phyloP scores from a whole-genome alignment of 208 protist genomes.

The Wallacemonas sp. region DNA sequence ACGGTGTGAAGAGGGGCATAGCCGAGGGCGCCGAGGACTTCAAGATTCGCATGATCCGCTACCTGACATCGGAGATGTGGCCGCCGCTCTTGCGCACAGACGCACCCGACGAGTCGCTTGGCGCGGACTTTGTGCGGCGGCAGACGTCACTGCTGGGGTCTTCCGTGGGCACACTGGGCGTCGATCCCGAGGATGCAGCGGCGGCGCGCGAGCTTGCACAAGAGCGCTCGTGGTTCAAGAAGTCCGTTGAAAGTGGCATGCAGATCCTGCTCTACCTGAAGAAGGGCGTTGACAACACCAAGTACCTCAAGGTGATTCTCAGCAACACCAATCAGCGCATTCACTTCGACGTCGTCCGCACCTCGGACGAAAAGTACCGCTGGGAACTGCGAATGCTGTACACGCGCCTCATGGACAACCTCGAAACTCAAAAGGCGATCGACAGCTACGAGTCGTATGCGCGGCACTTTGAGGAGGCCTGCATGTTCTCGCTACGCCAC shows the following conservation, averaged over 20 bases:
- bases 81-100: slow-evolving; percentile 60
- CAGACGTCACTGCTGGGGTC: not conserved
- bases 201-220: slow-evolving; percentile 23
- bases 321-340: slow-evolving; percentile 46
- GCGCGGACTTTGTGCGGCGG: slow-evolving; percentile 12
- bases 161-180: not conserved
- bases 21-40: slow-evolving; percentile 54
- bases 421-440: slow-evolving; percentile 64
- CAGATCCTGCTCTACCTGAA: slow-evolving; percentile 69
- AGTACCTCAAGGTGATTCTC: slow-evolving; percentile 71
- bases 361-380: slow-evolving; percentile 55
- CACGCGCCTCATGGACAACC: slow-evolving; percentile 64
- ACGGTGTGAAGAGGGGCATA: slow-evolving; percentile 37
- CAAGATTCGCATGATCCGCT: slow-evolving; percentile 64
- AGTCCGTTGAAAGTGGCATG: slow-evolving; percentile 62
- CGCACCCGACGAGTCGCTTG: slow-evolving; percentile 57
- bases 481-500: slow-evolving; percentile 29
- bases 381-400: slow-evolving; percentile 68
- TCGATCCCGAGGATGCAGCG: not conserved
- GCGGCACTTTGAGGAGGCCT: slow-evolving; percentile 41
- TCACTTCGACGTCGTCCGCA: slow-evolving; percentile 61
- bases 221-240: slow-evolving; percentile 43
- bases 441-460: slow-evolving; percentile 59
- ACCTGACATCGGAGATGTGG: slow-evolving; percentile 64
- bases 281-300: slow-evolving; percentile 32